These are phyloP conservation scores for Sistotremastrum suecicum DNA, from an alignment of 768 basidiomycete genomes.

Conservation along the genomic window DNA sequence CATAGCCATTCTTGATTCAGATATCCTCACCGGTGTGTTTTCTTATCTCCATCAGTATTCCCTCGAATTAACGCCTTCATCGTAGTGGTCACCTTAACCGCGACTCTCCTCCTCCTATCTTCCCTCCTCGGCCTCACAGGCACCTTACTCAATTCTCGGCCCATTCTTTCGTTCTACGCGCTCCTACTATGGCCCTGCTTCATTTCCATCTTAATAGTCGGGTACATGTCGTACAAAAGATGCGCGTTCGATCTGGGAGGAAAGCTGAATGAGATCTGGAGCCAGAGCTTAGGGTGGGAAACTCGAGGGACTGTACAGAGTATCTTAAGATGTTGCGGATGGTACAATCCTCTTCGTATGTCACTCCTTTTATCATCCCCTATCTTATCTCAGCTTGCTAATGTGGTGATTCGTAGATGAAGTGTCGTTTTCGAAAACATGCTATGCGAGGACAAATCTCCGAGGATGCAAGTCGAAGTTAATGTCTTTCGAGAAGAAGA, in stretches of 20 bases:
- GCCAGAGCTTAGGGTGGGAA: slow-evolving; percentile 28
- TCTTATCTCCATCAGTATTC: not conserved
- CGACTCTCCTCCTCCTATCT: slow-evolving; percentile 41
- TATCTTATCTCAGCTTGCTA: not conserved
- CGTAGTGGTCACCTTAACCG: slow-evolving; percentile 40
- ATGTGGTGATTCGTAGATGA: slow-evolving; percentile 22
- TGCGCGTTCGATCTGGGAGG: slow-evolving; percentile 44
- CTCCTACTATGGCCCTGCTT: slow-evolving; percentile 55
- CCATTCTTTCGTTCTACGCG: slow-evolving; percentile 51
- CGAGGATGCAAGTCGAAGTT: slow-evolving; percentile 58
- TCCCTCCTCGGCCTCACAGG: slow-evolving; percentile 47
- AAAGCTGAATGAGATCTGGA: slow-evolving; percentile 59
- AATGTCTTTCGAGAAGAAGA: slow-evolving; percentile 33
- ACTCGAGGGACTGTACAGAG: slow-evolving; percentile 48
- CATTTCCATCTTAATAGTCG: slow-evolving; percentile 40
- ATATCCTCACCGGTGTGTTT: slow-evolving; percentile 18
- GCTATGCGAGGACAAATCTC: slow-evolving; percentile 45
- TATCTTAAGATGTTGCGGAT: slow-evolving; percentile 52
- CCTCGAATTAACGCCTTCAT: slow-evolving; percentile 26
- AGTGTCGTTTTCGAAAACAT: slow-evolving; percentile 39
- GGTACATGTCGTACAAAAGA: slow-evolving; percentile 52
- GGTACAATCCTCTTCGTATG: slow-evolving; percentile 37
- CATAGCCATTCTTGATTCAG: slow-evolving; percentile 40
- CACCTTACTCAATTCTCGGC: slow-evolving; percentile 50
- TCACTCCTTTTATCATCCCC: not conserved